Base-by-base conservation (phyloP, 805 yeast genomes). In the Wickerhamomyces subpelliculosus region DNA sequence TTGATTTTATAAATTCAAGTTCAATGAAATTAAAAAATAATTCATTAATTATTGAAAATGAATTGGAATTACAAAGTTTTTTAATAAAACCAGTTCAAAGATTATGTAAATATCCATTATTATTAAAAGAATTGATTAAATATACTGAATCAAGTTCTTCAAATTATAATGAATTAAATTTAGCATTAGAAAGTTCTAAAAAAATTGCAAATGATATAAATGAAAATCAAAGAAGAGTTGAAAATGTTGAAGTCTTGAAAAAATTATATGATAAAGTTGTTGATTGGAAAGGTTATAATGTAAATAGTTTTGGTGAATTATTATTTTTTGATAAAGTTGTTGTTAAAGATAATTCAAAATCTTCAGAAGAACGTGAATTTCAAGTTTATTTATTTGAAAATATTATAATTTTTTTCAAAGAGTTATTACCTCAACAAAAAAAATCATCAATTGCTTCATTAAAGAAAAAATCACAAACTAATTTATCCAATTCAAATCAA, bases 61-160 rank as follows among this genome's bases (percentile, higher is more conserved):
- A 86, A 31, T 80, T 88, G 55, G 98, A 90, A 59, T 68, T 93
- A 38, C 97, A 85, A 56, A 80, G 90, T 36, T 85, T 85, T 60
- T 69, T 93, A 30, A 76, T 93, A 49, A 93, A 90, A 58, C 99
- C 99, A 0, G 86, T 93, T 27, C 99, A 93, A 65, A 74, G 99
- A 46, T 71, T 93, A n/a, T 86, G 96, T 69, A 86, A 89, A 58
- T 93, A 93, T 60, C 98, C 97, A 2, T 64, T 93, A 36, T 67
- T 93, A 35, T 62, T 93, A 37, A 78, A 74, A 50, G 93, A 86
- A 54, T 67, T 93, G 37, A 58, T 85, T 36, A 87, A 86, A 55
- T 57, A 68, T 35, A 74, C 87, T 10, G 81, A 78, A 27, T 55
- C 58, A 12, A 55, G 61, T 14, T 67, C 72, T 66, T 72, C 75